phyloP scores from a whole-genome alignment of 768 basidiomycete species.

The Multifurca ochricompacta region DNA sequence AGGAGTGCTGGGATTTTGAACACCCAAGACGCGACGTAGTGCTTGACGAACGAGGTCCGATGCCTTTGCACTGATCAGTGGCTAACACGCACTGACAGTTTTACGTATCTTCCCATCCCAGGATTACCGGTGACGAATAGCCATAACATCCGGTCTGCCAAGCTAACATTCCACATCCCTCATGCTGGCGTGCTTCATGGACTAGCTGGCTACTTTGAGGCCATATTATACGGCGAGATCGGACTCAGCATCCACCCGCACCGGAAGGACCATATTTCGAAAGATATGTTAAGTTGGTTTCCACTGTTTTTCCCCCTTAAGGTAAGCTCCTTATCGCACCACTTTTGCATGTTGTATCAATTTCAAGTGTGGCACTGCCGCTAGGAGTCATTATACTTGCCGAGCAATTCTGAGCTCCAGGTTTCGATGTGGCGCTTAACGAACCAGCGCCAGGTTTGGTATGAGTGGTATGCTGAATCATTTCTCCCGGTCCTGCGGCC shows the following conservation, averaged over 20 bases:
- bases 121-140: slow-evolving; percentile 91
- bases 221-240: slow-evolving; percentile 81
- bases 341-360: not conserved
- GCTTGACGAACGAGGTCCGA: slow-evolving; percentile 53
- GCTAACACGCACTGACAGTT: not conserved
- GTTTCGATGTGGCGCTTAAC: slow-evolving; percentile 94
- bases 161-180: slow-evolving; percentile 84
- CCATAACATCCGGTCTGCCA: slow-evolving; percentile 87
- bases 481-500: slow-evolving; percentile 60
- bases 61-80: not conserved
- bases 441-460: slow-evolving; percentile 88
- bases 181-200: slow-evolving; percentile 92
- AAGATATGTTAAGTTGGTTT: slow-evolving; percentile 99
- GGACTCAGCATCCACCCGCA: slow-evolving; percentile 93
- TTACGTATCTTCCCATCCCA: slow-evolving; percentile 27
- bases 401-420: slow-evolving; percentile 84
- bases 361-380: not conserved
- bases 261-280: slow-evolving; percentile 76
- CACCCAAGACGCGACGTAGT: slow-evolving; percentile 82
- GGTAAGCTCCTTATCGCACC: slow-evolving; percentile 35
- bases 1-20: slow-evolving; percentile 97
- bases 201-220: slow-evolving; percentile 95
- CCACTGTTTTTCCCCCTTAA: slow-evolving; percentile 93
- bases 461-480: slow-evolving; percentile 96
- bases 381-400: slow-evolving; percentile 90